Evolutionary conservation across 129 eudicot genomes (phyloP).

Genomic region (sunflower (Helianthus annuus)): DNA sequence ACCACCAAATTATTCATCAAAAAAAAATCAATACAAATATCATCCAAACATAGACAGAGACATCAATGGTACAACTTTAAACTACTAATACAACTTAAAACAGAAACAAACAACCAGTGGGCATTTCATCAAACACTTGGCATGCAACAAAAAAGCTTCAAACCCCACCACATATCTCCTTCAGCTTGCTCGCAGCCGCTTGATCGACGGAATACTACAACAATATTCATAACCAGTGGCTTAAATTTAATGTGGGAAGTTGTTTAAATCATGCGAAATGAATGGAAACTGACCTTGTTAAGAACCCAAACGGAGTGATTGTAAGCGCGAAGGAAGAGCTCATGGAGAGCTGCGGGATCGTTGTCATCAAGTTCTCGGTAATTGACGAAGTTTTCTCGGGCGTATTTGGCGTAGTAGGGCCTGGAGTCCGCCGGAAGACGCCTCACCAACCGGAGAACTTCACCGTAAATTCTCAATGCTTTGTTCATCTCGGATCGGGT

Average conservation of each 20-base stretch:
- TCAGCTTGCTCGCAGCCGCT: constrained; percentile 71
- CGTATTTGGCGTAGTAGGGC: constrained; percentile 86
- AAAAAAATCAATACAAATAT: not conserved
- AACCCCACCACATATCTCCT: constrained; percentile 51
- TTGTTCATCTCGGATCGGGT: constrained; percentile 54
- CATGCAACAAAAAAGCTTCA: constrained; percentile 25
- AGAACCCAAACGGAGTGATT: constrained; percentile 90
- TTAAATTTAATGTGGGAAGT: not conserved
- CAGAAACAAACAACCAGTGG: constrained; percentile 11
- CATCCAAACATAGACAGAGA: not conserved
- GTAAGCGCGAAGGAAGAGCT: constrained; percentile 74
- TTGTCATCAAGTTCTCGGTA: constrained; percentile 64
- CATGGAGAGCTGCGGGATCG: constrained; percentile 56
- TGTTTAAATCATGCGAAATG: not conserved
- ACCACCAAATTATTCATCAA: not conserved
- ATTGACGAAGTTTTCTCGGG: constrained; percentile 92
- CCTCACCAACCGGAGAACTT: constrained; percentile 77
- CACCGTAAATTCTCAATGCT: constrained; percentile 73
- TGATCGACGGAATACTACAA: constrained; percentile 74
- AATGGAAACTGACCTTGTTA: constrained; percentile 54
- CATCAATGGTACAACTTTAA: not conserved
- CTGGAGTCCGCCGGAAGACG: constrained; percentile 81
- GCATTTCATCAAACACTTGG: constrained; percentile 51
- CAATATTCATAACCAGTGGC: not conserved
- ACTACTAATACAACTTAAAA: not conserved